Conservation (phyloP, 768 basidiomycete genomes). For the Mycena rosella region DNA sequence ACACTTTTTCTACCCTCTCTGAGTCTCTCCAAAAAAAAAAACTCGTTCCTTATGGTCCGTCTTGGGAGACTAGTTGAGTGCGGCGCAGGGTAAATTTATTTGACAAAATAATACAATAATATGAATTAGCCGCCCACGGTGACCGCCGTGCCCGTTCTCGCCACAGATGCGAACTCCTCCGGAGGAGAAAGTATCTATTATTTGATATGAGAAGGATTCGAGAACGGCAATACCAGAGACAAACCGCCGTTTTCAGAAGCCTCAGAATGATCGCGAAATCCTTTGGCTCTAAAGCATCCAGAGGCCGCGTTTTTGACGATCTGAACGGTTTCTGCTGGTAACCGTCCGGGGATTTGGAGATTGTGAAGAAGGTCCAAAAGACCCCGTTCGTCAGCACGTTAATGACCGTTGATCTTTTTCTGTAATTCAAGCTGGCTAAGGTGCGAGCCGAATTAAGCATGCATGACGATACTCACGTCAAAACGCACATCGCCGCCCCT, state of each 20-base stretch:
- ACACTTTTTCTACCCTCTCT: too few species aligned
- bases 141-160: background rate
- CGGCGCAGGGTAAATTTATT: too few species aligned
- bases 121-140: too few species aligned
- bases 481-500: background rate
- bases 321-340: background rate
- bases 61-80: too few species aligned
- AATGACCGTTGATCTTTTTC: background rate
- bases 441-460: background rate
- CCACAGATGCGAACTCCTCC: background rate
- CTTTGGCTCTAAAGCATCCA: background rate
- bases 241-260: background rate
- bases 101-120: too few species aligned
- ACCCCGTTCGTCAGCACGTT: background rate
- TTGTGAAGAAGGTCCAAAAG: background rate
- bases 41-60: too few species aligned
- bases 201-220: background rate
- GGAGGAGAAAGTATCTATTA: background rate
- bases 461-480: background rate
- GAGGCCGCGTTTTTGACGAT: background rate
- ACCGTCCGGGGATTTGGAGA: background rate
- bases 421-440: background rate
- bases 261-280: background rate
- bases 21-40: too few species aligned
- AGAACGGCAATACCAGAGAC: background rate